These are phyloP conservation scores for Trypethelium eluteriae DNA, from an alignment of 495 filamentous ascomycete genomes.

Conservation along the genomic window DNA sequence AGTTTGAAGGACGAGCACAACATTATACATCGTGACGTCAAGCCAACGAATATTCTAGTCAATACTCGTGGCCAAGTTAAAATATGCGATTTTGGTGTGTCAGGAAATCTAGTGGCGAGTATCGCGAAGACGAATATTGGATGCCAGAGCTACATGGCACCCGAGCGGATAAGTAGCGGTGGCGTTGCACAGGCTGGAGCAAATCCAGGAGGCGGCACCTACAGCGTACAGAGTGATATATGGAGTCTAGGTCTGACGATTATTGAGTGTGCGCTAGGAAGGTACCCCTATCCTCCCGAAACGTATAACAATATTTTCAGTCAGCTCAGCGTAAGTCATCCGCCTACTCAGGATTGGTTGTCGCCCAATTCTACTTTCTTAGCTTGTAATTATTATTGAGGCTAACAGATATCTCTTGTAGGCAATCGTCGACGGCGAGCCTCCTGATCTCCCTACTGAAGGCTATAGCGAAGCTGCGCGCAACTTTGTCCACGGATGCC, in stretches of 20 bases:
- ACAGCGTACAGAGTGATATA: conserved; percentile 96
- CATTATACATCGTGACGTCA: conserved; percentile 98
- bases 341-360: background rate
- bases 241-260: conserved; percentile 93
- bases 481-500: conserved; percentile 79
- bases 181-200: conserved; percentile 70
- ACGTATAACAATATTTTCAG: conserved; percentile 99
- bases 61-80: conserved; percentile 89
- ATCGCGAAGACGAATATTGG: conserved; percentile 99
- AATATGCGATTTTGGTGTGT: conserved; percentile 98
- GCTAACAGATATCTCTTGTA: conserved; percentile 32
- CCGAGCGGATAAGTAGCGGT: conserved; percentile 84
- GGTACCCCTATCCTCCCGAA: conserved; percentile 95
- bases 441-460: conserved; percentile 71
- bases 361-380: background rate
- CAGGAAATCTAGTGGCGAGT: conserved; percentile 90
- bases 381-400: conserved; percentile 12
- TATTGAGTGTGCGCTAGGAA: conserved; percentile 92
- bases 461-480: conserved; percentile 72
- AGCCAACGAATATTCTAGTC: conserved; percentile 93
- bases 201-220: conserved; percentile 67
- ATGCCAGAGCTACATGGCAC: conserved; percentile 99
- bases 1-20: conserved; percentile 95
- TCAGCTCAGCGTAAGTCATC: conserved; percentile 77
- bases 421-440: conserved; percentile 96